Evolutionary conservation across 441 rosid genomes (phyloP), one percentile per base, ranked within the genome.

Genomic region (Jatropha multifida): DNA sequence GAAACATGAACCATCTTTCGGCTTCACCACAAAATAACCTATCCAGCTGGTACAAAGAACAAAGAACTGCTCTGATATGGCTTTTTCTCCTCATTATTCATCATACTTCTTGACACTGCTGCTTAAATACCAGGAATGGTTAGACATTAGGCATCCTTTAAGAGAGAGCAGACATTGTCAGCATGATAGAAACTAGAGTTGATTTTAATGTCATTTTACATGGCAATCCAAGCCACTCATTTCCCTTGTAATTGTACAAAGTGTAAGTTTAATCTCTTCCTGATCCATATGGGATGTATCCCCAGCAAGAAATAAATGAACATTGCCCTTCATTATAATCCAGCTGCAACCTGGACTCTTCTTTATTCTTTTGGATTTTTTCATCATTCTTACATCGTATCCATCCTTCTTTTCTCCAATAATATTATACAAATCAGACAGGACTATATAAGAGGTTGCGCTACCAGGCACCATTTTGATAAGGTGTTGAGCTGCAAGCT

Each of bases 311-410:
- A 89, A 88, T 76, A 83, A 67, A 69, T 85, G 85, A 72, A 87
- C 83, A 65, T 76, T 72, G 69, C 82, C 88, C 46, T 82, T 79
- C 70, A 81, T 23, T 13, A 70, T 65, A 62, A 90, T 84, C 97
- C 97, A 92, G 68, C 94, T 90, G 73, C 84, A 89, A 40, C 95
- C 97, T 2, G 94, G 94, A 79, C 78, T 87, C 76, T 90, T 92
- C 89, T 79, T 88, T 67, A 90, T 74, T 54, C 89, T 73, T 78
- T 73, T 90, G 27, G 83, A 80, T 80, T 80, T 83, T 82, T 84
- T 83, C 56, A 60, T 76, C 79, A 76, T 80, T 76, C 90, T 82
- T 73, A 89, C 61, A 26, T 73, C 71, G 71, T 87, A 77, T 44
- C 85, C 81, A 11, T 86, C 88, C 65, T 49, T 68, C 63, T 38